Conservation (phyloP, 495 filamentous ascomycete species). For the Podospora tetraspora region DNA sequence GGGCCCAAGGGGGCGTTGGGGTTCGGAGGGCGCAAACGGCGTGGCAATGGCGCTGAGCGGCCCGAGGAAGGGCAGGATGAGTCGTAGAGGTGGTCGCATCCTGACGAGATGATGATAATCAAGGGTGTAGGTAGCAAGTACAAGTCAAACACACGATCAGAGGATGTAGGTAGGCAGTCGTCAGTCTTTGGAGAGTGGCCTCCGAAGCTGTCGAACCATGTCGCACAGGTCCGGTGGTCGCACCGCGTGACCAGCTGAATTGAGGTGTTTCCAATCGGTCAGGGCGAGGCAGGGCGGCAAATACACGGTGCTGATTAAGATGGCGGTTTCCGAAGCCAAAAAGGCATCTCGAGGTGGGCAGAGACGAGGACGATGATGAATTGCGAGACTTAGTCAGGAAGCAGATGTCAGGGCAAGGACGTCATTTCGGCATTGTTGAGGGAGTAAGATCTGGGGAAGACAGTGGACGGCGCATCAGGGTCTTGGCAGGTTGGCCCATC, state of each 20-base stretch:
- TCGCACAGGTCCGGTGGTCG: slow-evolving; percentile 1
- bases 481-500: not conserved
- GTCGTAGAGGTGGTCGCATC: not conserved
- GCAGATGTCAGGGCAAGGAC: not conserved
- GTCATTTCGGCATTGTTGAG: not conserved
- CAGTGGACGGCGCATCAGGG: not conserved
- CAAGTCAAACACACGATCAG: not conserved
- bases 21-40: slow-evolving; percentile 2
- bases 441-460: not conserved
- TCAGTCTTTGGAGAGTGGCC: not conserved
- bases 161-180: not conserved
- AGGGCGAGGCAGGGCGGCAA: not conserved
- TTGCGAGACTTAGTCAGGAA: not conserved
- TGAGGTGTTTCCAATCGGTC: not conserved
- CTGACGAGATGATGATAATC: not conserved
- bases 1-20: slow-evolving; percentile 17
- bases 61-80: not conserved
- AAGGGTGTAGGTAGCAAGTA: not conserved
- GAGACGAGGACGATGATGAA: slow-evolving; percentile 6
- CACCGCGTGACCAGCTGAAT: slow-evolving; percentile 20
- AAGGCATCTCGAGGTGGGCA: not conserved
- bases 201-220: slow-evolving; percentile 4
- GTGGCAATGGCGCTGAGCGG: slow-evolving; percentile 4
- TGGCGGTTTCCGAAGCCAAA: not conserved
- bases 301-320: not conserved